Evolutionary conservation across 164 flowering plant species (phyloP).

Genomic region (Vitis rupestris): DNA sequence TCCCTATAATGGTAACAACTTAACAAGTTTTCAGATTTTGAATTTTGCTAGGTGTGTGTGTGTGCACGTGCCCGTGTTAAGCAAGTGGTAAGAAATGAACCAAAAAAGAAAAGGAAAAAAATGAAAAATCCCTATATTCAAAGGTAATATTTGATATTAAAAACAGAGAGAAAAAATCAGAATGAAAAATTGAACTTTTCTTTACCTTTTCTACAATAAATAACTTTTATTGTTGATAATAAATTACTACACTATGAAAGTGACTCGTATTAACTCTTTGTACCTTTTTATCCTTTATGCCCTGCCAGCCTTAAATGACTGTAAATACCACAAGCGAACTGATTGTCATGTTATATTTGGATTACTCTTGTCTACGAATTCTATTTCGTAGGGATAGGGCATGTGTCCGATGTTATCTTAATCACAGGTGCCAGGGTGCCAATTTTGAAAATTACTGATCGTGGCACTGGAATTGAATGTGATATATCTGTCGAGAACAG

Average conservation of each 20-base stretch:
- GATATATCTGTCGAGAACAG: constrained; percentile 71
- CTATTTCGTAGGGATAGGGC: constrained; percentile 42
- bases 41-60: not conserved
- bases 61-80: no score
- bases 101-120: not conserved
- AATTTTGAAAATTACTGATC: constrained; percentile 54
- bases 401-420: constrained; percentile 44
- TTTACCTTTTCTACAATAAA: not conserved
- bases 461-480: constrained; percentile 67
- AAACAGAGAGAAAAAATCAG: not conserved
- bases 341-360: not conserved
- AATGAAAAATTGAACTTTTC: not conserved
- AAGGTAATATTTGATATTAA: not conserved
- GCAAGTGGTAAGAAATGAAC: no score
- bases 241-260: not conserved
- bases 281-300: not conserved
- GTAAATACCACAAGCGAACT: not conserved
- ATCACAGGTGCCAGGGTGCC: constrained; percentile 70
- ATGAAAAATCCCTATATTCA: not conserved
- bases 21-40: no score
- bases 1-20: no score
- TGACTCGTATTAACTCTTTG: no score
- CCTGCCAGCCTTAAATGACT: not conserved
- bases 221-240: not conserved
- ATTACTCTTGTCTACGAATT: not conserved